Evolutionary conservation across 2,329 filamentous ascomycete species (phyloP).

Genomic region (Penicillium sp.): DNA sequence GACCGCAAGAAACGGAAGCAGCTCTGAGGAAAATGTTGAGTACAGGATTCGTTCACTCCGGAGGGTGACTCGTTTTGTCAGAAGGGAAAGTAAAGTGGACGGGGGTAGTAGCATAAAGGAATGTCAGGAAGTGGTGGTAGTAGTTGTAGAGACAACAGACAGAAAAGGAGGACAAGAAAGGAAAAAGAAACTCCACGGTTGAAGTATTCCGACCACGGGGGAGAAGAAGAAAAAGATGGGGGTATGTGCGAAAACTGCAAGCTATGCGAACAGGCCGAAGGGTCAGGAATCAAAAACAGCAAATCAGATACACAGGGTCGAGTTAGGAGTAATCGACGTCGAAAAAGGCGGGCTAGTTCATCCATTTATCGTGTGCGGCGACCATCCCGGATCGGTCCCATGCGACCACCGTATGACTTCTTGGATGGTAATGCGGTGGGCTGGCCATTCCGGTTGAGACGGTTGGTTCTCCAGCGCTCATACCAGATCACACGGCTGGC

Average conservation of each 20-base stretch:
- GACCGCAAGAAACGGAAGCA: conserved; percentile 3
- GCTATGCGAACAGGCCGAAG: conserved; percentile 26
- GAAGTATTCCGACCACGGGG: conserved; percentile 5
- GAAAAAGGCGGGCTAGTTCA: background rate
- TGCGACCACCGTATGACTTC: conserved; percentile 31
- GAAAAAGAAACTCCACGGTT: conserved; percentile 15
- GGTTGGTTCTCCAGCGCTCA: conserved; percentile 81
- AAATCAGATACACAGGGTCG: background rate
- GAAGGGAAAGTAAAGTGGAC: conserved; percentile 13
- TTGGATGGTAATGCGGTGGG: conserved; percentile 22
- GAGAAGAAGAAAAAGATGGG: conserved; percentile 23
- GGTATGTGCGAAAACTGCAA: conserved; percentile 31
- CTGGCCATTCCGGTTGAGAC: conserved; percentile 40
- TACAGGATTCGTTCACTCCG: conserved; percentile 10
- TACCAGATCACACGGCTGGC: conserved; percentile 93
- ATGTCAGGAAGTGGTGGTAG: conserved; percentile 5
- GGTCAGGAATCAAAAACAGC: conserved; percentile 3
- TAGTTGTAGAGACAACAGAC: background rate
- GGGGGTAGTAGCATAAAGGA: conserved; percentile 3
- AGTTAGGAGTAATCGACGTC: background rate
- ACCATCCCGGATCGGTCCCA: conserved; percentile 30
- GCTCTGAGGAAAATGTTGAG: conserved; percentile 7
- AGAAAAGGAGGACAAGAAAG: conserved; percentile 5
- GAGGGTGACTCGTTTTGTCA: conserved; percentile 12
- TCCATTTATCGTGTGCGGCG: conserved; percentile 28